Conservation (phyloP, 768 basidiomycete species). For the Roridomyces roridus region DNA sequence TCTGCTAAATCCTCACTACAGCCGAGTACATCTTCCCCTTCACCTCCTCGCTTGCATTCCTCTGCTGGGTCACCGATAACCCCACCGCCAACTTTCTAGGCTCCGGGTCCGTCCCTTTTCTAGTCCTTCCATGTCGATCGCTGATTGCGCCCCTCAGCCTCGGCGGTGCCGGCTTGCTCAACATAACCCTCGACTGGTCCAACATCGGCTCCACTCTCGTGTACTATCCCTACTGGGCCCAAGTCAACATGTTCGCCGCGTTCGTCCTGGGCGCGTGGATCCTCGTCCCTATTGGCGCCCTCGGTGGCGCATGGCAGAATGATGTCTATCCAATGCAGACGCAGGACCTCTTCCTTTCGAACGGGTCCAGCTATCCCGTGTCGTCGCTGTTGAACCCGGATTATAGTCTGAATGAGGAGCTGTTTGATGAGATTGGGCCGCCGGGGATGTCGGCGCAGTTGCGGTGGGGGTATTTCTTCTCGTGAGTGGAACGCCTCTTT, state of each 20-base stretch:
- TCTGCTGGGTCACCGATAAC: slow-evolving; percentile 32
- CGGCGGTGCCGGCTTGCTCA: slow-evolving; percentile 30
- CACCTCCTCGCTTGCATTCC: slow-evolving; percentile 30
- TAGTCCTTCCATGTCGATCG: too few species aligned
- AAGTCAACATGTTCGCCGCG: slow-evolving; percentile 28
- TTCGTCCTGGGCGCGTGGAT: slow-evolving; percentile 32
- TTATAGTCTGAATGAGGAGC: slow-evolving; percentile 24
- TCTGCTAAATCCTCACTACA: neutral
- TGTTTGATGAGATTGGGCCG: slow-evolving; percentile 24
- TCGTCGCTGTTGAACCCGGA: slow-evolving; percentile 26
- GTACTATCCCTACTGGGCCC: slow-evolving; percentile 34
- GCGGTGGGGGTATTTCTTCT: slow-evolving; percentile 26
- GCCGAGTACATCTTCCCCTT: slow-evolving; percentile 33
- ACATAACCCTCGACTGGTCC: slow-evolving; percentile 31
- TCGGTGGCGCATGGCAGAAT: slow-evolving; percentile 30
- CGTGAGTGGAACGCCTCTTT: neutral
- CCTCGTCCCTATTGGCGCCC: slow-evolving; percentile 26
- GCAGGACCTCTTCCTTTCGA: slow-evolving; percentile 23
- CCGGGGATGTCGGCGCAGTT: slow-evolving; percentile 33
- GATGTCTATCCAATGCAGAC: slow-evolving; percentile 29
- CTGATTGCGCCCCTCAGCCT: slow-evolving; percentile 14
- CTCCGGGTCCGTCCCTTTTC: slow-evolving; percentile 10
- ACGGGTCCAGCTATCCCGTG: slow-evolving; percentile 28
- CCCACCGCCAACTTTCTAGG: slow-evolving; percentile 25
- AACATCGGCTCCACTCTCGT: slow-evolving; percentile 30